These are phyloP conservation scores for Solanum hybrid DNA, from an alignment of 305 asterid genomes.

Conservation along the genomic window DNA sequence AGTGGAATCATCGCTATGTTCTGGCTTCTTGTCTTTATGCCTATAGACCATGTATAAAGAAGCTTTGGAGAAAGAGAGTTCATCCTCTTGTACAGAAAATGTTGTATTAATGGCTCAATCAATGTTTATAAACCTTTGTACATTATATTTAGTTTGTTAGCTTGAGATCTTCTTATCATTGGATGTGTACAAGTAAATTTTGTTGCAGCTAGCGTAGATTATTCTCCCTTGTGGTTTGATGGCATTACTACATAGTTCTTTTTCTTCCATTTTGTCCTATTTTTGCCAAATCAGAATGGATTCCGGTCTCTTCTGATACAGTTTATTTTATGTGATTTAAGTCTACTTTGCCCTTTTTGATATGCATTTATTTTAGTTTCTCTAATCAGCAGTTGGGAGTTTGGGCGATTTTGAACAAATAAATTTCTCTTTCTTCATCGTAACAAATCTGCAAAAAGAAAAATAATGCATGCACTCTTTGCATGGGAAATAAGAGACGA, in stretches of 20 bases:
- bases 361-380: not conserved
- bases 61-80: not conserved
- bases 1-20: not conserved
- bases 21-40: not conserved
- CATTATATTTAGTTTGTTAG: not conserved
- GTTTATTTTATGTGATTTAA: not conserved
- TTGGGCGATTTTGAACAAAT: not conserved
- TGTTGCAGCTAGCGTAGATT: not conserved
- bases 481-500: not conserved
- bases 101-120: not conserved
- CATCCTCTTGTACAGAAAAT: not conserved
- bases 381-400: too few species aligned
- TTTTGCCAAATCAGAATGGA: not conserved
- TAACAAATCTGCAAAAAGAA: not conserved
- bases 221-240: not conserved
- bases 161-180: not conserved
- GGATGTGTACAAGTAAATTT: not conserved
- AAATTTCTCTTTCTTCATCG: not conserved
- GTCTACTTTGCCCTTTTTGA: not conserved
- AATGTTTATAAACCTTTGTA: slow-evolving; percentile 1
- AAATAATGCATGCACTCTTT: not conserved
- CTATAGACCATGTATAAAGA: not conserved
- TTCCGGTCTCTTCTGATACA: not conserved
- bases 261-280: not conserved
- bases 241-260: not conserved